These are phyloP conservation scores for Saccharomyces pastorianus DNA, from an alignment of 1,139 yeast species.

Conservation along the genomic window DNA sequence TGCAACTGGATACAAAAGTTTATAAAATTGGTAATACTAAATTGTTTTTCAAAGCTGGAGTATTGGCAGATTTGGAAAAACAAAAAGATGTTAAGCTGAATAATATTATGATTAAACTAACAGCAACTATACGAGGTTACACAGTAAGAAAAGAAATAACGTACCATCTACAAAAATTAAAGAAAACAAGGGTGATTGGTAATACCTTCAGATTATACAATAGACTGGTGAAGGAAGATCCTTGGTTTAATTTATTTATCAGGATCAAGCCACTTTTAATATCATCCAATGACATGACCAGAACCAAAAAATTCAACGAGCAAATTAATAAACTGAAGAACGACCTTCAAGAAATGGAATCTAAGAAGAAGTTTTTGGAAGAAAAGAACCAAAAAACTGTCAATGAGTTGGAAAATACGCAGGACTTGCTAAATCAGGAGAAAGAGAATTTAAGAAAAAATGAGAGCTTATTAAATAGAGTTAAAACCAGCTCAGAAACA, in stretches of 20 bases:
- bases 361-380: slow-evolving; percentile 28
- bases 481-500: slow-evolving; percentile 19
- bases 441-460: slow-evolving; percentile 17
- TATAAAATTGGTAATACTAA: slow-evolving; percentile 76
- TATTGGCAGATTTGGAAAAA: slow-evolving; percentile 78
- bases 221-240: slow-evolving; percentile 50
- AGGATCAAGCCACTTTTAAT: slow-evolving; percentile 71
- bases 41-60: slow-evolving; percentile 89
- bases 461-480: slow-evolving; percentile 29
- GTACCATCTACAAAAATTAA: slow-evolving; percentile 48
- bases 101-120: slow-evolving; percentile 51
- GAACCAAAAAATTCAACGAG: slow-evolving; percentile 48
- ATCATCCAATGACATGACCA: slow-evolving; percentile 53
- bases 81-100: slow-evolving; percentile 61
- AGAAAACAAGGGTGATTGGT: slow-evolving; percentile 65
- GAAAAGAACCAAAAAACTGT: slow-evolving; percentile 31
- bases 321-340: slow-evolving; percentile 49
- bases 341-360: slow-evolving; percentile 31
- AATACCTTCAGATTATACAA: slow-evolving; percentile 52
- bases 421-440: slow-evolving; percentile 24
- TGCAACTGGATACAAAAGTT: slow-evolving; percentile 53
- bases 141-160: slow-evolving; percentile 47
- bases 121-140: slow-evolving; percentile 61
- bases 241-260: slow-evolving; percentile 74
- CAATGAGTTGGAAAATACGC: slow-evolving; percentile 34